Evolutionary conservation across 257 asterid species (phyloP), one percentile per base, ranked within the genome.

Genomic region (Petunia axillaris): DNA sequence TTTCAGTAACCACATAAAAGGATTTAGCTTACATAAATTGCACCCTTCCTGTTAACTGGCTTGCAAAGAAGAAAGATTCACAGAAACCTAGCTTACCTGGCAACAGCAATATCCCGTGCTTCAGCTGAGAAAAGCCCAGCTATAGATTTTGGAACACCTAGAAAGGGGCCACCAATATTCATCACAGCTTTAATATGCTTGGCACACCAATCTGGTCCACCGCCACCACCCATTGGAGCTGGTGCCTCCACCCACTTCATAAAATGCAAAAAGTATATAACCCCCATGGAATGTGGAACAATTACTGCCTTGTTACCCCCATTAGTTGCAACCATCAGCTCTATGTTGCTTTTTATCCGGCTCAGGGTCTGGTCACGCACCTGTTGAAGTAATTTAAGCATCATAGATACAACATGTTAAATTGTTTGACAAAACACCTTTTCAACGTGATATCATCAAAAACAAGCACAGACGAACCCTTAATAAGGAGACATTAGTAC

Each of bases 211-310:
- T 92, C 90, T 1, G 94, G 88, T 57, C 97, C 98, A 64, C 97
- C 98, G 39, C 97, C 97, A 58, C 98, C 98, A 79, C 98, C 98
- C 93, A 92, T 87, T 39, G 98, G 97, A 76, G 94, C 87, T 68
- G 97, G 97, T 39, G 94, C 93, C 85, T 94, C 98, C 40, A 91
- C 98, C 98, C 98, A 94, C 86, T 94, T 94, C 97, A 94, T 94
- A 77, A 94, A 94, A 87, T 94, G 98, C 87, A 94, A 77, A 79
- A 94, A 94, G 84, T 91, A 94, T 25, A 92, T 67, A 80, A 86
- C 98, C 50, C 98, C 98, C 98, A 94, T 94, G 40, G 98, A 94
- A 86, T 94, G 98, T 67, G 98, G 98, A 84, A 94, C 85, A 58
- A 94, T 87, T 67, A 94, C 95, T 3, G 95, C 98, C 88, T 90